These are phyloP conservation scores for Aspergillaceae sp. DNA, from an alignment of 2,329 filamentous ascomycete genomes.

Conservation along the genomic window DNA sequence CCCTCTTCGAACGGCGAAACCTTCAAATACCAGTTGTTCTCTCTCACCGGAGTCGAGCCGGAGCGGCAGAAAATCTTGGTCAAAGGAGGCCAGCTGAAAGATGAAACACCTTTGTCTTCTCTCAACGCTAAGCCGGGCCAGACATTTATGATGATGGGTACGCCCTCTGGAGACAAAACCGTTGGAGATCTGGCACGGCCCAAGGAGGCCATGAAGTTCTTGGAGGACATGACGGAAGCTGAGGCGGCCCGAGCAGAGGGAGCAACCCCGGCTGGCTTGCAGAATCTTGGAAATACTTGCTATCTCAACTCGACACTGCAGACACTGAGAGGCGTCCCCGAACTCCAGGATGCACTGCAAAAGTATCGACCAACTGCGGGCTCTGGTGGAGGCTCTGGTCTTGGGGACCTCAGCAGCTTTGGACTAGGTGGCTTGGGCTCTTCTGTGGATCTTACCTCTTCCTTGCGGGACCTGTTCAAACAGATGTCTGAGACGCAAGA, in stretches of 20 bases:
- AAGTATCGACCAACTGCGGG: conserved; percentile 47
- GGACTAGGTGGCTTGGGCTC: conserved; percentile 51
- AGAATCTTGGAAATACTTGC: conserved; percentile 95
- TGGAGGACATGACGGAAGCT: conserved; percentile 96
- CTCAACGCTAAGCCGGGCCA: conserved; percentile 80
- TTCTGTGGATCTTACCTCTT: conserved; percentile 63
- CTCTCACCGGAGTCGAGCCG: conserved; percentile 89
- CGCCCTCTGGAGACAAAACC: conserved; percentile 58
- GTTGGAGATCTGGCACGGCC: conserved; percentile 57
- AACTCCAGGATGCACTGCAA: conserved; percentile 70
- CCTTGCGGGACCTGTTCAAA: conserved; percentile 75
- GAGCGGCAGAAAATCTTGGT: conserved; percentile 93
- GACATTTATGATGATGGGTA: conserved; percentile 94
- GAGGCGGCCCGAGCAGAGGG: conserved; percentile 76
- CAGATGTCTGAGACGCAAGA: conserved; percentile 84
- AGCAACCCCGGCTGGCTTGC: conserved; percentile 76
- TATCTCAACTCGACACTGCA: conserved; percentile 98
- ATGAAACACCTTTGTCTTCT: conserved; percentile 79
- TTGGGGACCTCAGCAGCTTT: conserved; percentile 43
- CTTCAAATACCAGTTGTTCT: conserved; percentile 93
- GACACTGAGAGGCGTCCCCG: conserved; percentile 76
- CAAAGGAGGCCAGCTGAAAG: conserved; percentile 89
- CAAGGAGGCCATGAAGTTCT: conserved; percentile 73
- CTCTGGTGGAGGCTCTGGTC: conserved; percentile 21
- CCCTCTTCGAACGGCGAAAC: conserved; percentile 75